Base-by-base conservation (phyloP, 169 alveolate species). In the Plasmodium yoelii region DNA sequence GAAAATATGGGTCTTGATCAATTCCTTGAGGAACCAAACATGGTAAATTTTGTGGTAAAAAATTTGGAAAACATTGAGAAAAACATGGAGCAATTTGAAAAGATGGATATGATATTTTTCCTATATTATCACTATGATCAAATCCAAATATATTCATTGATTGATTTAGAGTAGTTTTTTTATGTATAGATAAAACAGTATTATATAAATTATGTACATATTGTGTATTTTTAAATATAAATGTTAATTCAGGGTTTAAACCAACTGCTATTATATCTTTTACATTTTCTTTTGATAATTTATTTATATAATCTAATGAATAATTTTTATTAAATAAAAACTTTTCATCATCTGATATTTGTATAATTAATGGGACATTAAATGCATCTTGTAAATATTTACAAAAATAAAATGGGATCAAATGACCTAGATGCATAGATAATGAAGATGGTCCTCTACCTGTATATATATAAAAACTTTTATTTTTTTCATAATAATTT, bases 1-100 rank as follows among this genome's bases (percentile, higher is more conserved):
- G 92, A 93, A 99, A 99, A 94, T 98, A 99, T n/a, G 99, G 99
- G 84, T 99, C 99, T 95, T 99, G 99, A 88, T 99, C 99, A n/a
- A 99, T 99, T 2, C 99, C 99, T 91, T 98, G 97, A 9, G 99
- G 99, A 12, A 97, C 97, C 42, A 98, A 94, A 80, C 99, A 98
- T 12, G 96, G 97, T 34, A 98, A 96, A 71, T 96, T 97, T 53
- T 93, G 95, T 56, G 96, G 91, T 71, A 97, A 97, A 28, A 98
- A 96, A 42, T 95, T 96, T 12, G 99, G 99, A 94, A 97, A 98
- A 56, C 99, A 93, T 65, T 96, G 96, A 67, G 98, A 97, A 92
- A 97, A 97, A 13, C 99, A 95, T 2, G 99, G 99, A 19, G 98
- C 99, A 15, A 99, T 99, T 92, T 99, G 99, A 49, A 97, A 94